These are phyloP conservation scores for Coleophoma cylindrospora DNA, from an alignment of 2,329 filamentous ascomycete genomes.

Conservation along the genomic window DNA sequence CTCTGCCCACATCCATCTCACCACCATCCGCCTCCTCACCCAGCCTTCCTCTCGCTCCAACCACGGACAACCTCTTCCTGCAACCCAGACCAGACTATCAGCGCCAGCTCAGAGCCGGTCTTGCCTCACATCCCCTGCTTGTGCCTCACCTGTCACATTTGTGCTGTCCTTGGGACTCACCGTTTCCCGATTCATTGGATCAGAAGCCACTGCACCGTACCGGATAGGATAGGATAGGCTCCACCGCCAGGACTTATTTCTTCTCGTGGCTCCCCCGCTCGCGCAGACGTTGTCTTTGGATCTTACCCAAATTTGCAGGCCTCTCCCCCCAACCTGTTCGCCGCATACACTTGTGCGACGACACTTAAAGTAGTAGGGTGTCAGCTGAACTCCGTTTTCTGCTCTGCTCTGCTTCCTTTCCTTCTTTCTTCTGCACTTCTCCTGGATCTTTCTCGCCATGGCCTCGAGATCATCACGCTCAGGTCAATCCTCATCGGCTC, in stretches of 20 bases:
- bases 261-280: slow-evolving; percentile 17
- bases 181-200: slow-evolving; percentile 17
- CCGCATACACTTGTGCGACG: slow-evolving; percentile 15
- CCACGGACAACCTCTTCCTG: not conserved
- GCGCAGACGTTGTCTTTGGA: slow-evolving; percentile 5
- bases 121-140: slow-evolving; percentile 3
- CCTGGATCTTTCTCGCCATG: slow-evolving; percentile 17
- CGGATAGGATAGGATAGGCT: slow-evolving; percentile 3
- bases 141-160: slow-evolving; percentile 12
- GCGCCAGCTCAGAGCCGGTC: slow-evolving; percentile 6
- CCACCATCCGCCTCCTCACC: not conserved
- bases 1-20: not conserved
- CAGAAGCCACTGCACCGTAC: not conserved
- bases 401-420: slow-evolving; percentile 20
- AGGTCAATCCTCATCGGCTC: slow-evolving; percentile 34
- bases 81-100: not conserved
- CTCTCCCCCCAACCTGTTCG: slow-evolving; percentile 9
- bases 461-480: slow-evolving; percentile 20
- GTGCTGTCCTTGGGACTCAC: slow-evolving; percentile 13
- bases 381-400: not conserved
- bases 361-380: slow-evolving; percentile 19
- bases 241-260: slow-evolving; percentile 17
- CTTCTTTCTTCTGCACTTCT: slow-evolving; percentile 24
- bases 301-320: slow-evolving; percentile 10
- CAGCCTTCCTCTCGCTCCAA: not conserved